Evolutionary conservation across 2,329 filamentous ascomycete species (phyloP), one percentile per base, ranked within the genome.

Genomic region (Peltaster fructicola): DNA sequence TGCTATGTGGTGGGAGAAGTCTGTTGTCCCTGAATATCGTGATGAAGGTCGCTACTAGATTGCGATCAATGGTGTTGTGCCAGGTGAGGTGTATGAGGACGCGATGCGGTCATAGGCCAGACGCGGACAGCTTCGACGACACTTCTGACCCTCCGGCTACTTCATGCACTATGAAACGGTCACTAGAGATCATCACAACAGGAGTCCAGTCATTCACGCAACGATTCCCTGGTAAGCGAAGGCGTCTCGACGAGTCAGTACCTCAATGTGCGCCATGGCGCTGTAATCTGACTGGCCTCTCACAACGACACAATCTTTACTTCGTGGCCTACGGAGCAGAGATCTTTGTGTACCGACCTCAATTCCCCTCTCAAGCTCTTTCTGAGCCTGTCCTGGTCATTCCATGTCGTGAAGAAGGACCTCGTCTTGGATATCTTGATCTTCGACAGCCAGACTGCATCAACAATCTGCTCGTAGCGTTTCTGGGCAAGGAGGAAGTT

Each of bases 231-330:
- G 38, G 34, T 16, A 32, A 30, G 7, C 23, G 28, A 20, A 18
- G 27, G 8, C 36, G 35, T 9, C 15, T 25, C 24, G 40, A 45
- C 13, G 26, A 20, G 8, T 17, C 17, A 17, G 20, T 28, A 22
- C 26, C 26, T 15, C 26, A 21, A 14, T 14, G 23, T 8, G 26
- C 26, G 13, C 21, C 26, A 3, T 28, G 26, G 26, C 18, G 26
- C 12, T 28, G 21, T 3, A 28, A 28, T 12, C 10, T 28, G 47
- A 61, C 57, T 9, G 57, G 45, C 5, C 42, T 62, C 8, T 61
- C 58, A 9, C 50, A 54, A 24, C 33, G 37, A 3, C 46, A 53
- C 38, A 61, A 63, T 28, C 44, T 61, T n/a, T 61, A 54, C 36
- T 59, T 61, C 26, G 43, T 61, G n/a, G 57, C 55, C 8, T 52